Base-by-base conservation (phyloP, 441 rosid species). In the Jatropha podagrica region DNA sequence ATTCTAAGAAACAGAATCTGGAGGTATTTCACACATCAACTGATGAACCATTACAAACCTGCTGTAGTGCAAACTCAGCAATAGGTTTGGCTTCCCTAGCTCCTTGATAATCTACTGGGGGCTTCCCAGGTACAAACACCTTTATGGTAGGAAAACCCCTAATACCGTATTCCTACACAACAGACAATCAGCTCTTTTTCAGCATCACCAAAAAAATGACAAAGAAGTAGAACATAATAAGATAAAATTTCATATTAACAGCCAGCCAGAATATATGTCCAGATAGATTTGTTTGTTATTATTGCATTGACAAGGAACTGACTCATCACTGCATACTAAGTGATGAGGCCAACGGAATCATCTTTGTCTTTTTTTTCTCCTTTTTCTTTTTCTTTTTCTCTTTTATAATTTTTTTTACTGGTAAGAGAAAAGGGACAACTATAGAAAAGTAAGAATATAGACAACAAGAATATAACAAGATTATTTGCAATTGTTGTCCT, bases 31-130 rank as follows among this genome's bases (percentile, higher is more conserved):
- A 55, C 18, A 42, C 20, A 18, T 77, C 54, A 69, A 58, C 37
- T 20, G 59, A 56, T 12, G 48, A 73, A 67, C 46, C 56, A 79
- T 75, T 42, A 76, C 84, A 77, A 79, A 96, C 99, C 98, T 96
- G 93, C 77, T 90, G 82, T 70, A 92, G 75, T n/a, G 92, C 94
- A 80, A 87, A 96, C 76, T 88, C 93, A 64, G 94, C 97, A 79
- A 96, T 91, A 46, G 99, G 91, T 77, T 96, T 96, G 75, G 86
- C 98, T 72, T 96, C 99, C 86, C 99, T 91, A 65, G 88, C 92
- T 83, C 97, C 99, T 83, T 94, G 93, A 80, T 92, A 96, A 86
- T 96, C 97, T 23, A 91, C 84, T 23, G 98, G 97, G 82, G 97
- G 83, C 87, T 88, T 92, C 75, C 98, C 99, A 76, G 98, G 97